Percentiles rank a stretch among this genome's conserved stretches.
phyloP scores from a whole-genome alignment of 345 rosid species.

The Brassica nigra region DNA sequence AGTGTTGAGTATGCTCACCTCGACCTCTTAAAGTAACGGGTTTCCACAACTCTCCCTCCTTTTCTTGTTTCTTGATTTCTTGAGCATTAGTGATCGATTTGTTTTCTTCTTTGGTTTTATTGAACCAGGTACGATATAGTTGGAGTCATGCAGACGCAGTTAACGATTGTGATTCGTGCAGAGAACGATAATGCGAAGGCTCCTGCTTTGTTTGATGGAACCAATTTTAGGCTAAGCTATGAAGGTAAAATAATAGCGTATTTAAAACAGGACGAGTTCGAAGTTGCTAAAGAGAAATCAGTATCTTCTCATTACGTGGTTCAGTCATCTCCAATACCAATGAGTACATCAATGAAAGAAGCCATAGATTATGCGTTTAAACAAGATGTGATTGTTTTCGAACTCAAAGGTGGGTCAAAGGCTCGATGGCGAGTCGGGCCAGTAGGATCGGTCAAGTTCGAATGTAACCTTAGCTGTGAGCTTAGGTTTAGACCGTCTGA shows the following conservation, averaged over 20 bases:
- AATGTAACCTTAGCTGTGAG: constrained; percentile 56
- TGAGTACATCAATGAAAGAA: constrained; percentile 49
- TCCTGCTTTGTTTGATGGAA: constrained; percentile 57
- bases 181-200: constrained; percentile 74
- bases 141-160: constrained; percentile 69
- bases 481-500: constrained; percentile 60
- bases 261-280: constrained; percentile 51
- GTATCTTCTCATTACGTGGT: constrained; percentile 47
- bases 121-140: constrained; percentile 33
- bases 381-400: constrained; percentile 54
- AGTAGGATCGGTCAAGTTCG: constrained; percentile 63
- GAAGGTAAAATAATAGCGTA: constrained; percentile 51
- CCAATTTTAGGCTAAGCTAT: constrained; percentile 48
- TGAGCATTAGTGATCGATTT: background rate
- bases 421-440: constrained; percentile 74
- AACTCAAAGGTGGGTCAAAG: constrained; percentile 59
- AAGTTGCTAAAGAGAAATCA: constrained; percentile 61
- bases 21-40: constrained; percentile 47
- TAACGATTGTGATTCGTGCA: constrained; percentile 53
- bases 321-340: constrained; percentile 63
- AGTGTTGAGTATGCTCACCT: constrained; percentile 63
- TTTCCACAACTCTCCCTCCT: constrained; percentile 40
- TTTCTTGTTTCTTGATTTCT: constrained; percentile 2
- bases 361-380: constrained; percentile 47
- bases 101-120: background rate